Evolutionary conservation across 179 eudicot species (phyloP), one percentile per base, ranked within the genome.

Genomic region (Beta corolliflora): DNA sequence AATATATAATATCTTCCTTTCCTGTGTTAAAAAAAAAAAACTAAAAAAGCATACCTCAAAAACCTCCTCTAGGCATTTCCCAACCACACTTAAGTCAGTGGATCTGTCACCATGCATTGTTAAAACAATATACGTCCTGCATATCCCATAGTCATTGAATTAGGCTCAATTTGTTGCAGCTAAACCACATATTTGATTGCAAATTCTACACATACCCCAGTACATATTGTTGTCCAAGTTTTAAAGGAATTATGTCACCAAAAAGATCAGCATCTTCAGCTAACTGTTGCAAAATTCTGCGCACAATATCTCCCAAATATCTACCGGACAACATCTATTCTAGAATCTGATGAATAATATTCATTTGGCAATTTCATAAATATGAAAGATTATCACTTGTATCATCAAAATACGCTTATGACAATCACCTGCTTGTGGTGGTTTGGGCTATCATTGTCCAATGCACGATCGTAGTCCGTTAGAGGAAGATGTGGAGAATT

Each of bases 241-340:
- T 88, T 19, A 89, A 81, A 74, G 94, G 87, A 75, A 84, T 77
- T 53, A 59, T 73, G 55, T 85, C 88, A 63, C 97, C 98, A 79
- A 95, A 94, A 73, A 89, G 83, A 75, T 88, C 89, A 44, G 87
- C 91, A 69, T 89, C 91, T 69, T 84, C 82, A 3, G 94, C 89
- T 89, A 93, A 86, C 71, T 81, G 84, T 21, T 83, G 88, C 70
- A 95, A 76, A 68, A 92, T 88, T 86, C 94, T 86, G 56, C 99
- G 90, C 41, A 92, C 97, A 71, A 94, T 89, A 82, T 92, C 97
- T 60, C 99, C 99, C 82, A 95, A 79, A 85, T 95, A 95, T 94
- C 92, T 90, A 73, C 97, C 99, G 19, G 99, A 94, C 72, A 95
- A 83, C 95, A 91, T 90, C 86, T 95, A 94, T 86, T 95, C 98